phyloP scores from a whole-genome alignment of 148 eudicot species.

The Fagopyrum tataricum region DNA sequence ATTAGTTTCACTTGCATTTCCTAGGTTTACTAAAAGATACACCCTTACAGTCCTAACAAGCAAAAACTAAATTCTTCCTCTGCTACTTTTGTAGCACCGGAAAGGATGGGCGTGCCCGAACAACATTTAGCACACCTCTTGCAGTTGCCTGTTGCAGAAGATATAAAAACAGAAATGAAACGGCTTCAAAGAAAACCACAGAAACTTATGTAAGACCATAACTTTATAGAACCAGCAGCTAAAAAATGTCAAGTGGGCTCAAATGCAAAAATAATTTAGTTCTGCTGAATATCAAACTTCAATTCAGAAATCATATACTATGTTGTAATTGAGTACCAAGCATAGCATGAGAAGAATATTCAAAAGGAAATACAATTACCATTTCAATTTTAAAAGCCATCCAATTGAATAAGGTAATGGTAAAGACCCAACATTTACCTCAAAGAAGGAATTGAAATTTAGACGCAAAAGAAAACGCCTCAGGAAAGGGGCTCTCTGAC shows the following conservation, averaged over 20 bases:
- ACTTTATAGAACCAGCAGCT: neutral
- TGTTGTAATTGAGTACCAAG: neutral
- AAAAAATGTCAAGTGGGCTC: neutral
- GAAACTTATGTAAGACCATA: neutral
- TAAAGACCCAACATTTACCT: constrained; percentile 39
- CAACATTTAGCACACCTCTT: constrained; percentile 76
- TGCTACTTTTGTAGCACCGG: constrained; percentile 32
- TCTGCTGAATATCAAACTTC: neutral
- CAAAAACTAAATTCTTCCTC: neutral
- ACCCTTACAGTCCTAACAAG: neutral
- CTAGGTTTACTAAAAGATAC: neutral
- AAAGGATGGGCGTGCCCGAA: constrained; percentile 66
- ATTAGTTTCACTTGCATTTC: neutral
- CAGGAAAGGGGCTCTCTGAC: constrained; percentile 95
- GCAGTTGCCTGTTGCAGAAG: constrained; percentile 61
- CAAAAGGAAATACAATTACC: neutral
- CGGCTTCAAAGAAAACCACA: neutral
- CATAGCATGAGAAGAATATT: neutral
- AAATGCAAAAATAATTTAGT: neutral
- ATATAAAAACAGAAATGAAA: neutral
- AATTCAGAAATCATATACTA: neutral
- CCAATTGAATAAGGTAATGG: neutral
- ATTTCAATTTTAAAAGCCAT: neutral
- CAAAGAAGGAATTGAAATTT: constrained; percentile 91
- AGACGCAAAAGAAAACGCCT: constrained; percentile 95